Conservation (phyloP, 2,329 filamentous ascomycete genomes). For the Alternaria postmessia region DNA sequence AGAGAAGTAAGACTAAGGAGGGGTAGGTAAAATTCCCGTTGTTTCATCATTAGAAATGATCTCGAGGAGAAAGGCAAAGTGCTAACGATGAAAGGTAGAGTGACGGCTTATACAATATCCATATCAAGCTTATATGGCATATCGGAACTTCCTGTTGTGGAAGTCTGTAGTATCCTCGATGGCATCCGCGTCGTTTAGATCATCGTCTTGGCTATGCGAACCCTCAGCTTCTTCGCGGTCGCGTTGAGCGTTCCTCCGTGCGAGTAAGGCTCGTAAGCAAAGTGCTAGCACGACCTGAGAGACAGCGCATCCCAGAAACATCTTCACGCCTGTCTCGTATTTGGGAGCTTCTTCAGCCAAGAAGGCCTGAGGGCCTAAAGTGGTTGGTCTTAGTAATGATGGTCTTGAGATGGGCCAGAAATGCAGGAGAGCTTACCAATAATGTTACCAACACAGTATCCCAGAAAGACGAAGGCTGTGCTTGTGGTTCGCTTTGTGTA, state of each 20-base stretch:
- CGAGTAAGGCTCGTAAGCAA: conserved; percentile 12
- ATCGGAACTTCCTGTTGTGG: conserved; percentile 8
- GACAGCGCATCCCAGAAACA: conserved; percentile 58
- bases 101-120: background rate
- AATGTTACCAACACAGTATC: conserved; percentile 58
- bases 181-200: background rate
- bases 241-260: conserved; percentile 4
- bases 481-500: conserved; percentile 51
- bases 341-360: conserved; percentile 55
- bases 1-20: background rate
- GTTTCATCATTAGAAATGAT: background rate
- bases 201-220: background rate
- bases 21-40: background rate
- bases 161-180: conserved; percentile 16
- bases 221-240: conserved; percentile 4
- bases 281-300: conserved; percentile 52
- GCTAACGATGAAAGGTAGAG: background rate
- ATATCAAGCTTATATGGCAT: background rate
- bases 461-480: conserved; percentile 58
- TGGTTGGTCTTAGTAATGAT: background rate
- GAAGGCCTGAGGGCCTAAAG: conserved; percentile 54
- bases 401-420: background rate
- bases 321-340: conserved; percentile 62
- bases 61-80: background rate
- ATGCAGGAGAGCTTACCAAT: conserved; percentile 40